Evolutionary conservation across 176 grass and related monocot genomes (phyloP).

Genomic region (Poa pratensis): DNA sequence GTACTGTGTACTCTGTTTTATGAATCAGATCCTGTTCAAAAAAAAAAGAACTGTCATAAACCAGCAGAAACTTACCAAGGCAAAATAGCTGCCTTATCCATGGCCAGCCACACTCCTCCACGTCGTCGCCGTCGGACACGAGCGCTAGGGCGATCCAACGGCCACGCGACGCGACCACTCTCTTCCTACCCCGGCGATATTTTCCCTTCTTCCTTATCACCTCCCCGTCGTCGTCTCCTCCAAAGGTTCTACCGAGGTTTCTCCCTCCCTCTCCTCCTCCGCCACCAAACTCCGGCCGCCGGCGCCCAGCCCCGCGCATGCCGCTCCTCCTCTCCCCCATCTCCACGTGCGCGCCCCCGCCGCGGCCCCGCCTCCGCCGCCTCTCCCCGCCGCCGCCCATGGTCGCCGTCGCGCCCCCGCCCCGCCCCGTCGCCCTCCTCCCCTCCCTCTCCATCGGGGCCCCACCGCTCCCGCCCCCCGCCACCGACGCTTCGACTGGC

Average conservation of each 20-base stretch:
- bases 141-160: no score
- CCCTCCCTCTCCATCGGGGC: slow-evolving; percentile 4
- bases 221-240: slow-evolving; percentile 12
- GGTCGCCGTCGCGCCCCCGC: slow-evolving; percentile 44
- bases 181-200: slow-evolving; percentile 48
- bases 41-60: background rate
- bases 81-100: background rate
- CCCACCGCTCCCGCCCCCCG: slow-evolving; percentile 32
- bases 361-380: slow-evolving; percentile 52
- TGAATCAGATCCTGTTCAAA: no score
- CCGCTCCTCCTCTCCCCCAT: slow-evolving; percentile 55
- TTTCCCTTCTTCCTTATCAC: slow-evolving; percentile 41
- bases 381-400: slow-evolving; percentile 58
- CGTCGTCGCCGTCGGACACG: background rate
- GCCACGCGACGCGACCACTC: background rate
- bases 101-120: background rate
- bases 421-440: background rate
- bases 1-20: no score
- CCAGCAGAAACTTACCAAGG: background rate
- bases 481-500: slow-evolving; percentile 53
- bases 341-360: slow-evolving; percentile 52
- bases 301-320: slow-evolving; percentile 35
- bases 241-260: slow-evolving; percentile 58
- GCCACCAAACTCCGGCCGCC: slow-evolving; percentile 1
- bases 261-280: background rate